These are phyloP conservation scores for Avena sativa DNA, from an alignment of 176 grass and related monocot species.

Conservation along the genomic window DNA sequence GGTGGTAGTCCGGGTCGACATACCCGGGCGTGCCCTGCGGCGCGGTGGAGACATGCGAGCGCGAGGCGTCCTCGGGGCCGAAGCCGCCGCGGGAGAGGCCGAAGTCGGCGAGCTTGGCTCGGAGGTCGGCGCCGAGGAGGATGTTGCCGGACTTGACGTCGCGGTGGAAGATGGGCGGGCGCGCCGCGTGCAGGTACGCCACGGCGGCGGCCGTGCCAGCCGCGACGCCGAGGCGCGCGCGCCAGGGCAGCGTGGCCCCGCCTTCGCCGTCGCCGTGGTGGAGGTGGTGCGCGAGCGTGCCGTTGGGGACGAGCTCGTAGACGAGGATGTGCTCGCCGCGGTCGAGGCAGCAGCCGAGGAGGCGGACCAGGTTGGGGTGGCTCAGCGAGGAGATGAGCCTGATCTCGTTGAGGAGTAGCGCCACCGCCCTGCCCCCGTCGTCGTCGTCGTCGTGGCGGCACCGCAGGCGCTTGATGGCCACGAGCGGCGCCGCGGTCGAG, in stretches of 20 bases:
- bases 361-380: constrained; percentile 85
- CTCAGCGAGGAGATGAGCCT: constrained; percentile 79
- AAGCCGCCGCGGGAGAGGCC: constrained; percentile 64
- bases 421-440: neutral
- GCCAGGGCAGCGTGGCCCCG: constrained; percentile 51
- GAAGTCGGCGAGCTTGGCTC: constrained; percentile 86
- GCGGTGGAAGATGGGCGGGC: constrained; percentile 89
- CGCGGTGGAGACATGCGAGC: constrained; percentile 85
- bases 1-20: constrained; percentile 93
- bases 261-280: neutral
- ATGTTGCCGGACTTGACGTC: constrained; percentile 98
- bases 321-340: constrained; percentile 87
- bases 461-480: constrained; percentile 90
- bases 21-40: constrained; percentile 98
- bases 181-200: constrained; percentile 67
- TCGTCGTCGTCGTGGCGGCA: constrained; percentile 41
- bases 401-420: constrained; percentile 75
- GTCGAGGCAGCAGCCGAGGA: constrained; percentile 93
- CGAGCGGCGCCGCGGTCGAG: constrained; percentile 38
- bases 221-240: constrained; percentile 58
- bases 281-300: constrained; percentile 81
- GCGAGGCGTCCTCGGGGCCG: constrained; percentile 42
- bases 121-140: constrained; percentile 64
- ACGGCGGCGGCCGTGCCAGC: constrained; percentile 70
- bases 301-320: constrained; percentile 91